A percentile compares a stretch with the other conserved stretches of the same genome.
Evolutionary conservation across 192 early-diverging fungal species (phyloP).

Genomic region (Gryganskiella cystojenkinii): DNA sequence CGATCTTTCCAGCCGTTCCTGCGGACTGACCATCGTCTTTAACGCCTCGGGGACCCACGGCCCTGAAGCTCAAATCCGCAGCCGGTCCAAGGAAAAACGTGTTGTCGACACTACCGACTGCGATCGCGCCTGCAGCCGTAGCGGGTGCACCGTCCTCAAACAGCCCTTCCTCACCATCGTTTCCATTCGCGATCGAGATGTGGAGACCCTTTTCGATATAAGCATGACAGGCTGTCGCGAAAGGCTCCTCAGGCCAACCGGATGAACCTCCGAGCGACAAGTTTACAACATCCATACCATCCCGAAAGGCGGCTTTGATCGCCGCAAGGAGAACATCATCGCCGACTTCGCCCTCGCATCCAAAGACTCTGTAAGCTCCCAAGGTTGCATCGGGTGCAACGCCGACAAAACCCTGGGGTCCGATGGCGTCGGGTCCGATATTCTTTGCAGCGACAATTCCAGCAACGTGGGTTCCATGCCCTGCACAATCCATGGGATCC

Average conservation of each 20-base stretch:
- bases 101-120: slow-evolving; percentile 61
- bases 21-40: neutral
- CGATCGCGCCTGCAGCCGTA: slow-evolving; percentile 50
- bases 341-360: slow-evolving; percentile 73
- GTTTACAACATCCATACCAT: slow-evolving; percentile 85
- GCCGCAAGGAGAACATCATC: slow-evolving; percentile 82
- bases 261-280: slow-evolving; percentile 79
- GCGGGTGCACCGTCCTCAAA: slow-evolving; percentile 41
- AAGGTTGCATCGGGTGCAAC: slow-evolving; percentile 88
- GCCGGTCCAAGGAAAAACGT: slow-evolving; percentile 38
- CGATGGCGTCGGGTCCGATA: slow-evolving; percentile 54
- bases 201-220: slow-evolving; percentile 58
- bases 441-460: slow-evolving; percentile 80
- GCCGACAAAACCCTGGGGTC: slow-evolving; percentile 65
- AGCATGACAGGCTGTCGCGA: slow-evolving; percentile 64
- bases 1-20: slow-evolving; percentile 13
- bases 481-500: slow-evolving; percentile 71
- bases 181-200: slow-evolving; percentile 73
- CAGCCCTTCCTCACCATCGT: slow-evolving; percentile 66
- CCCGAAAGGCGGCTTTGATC: slow-evolving; percentile 72
- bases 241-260: slow-evolving; percentile 68
- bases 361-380: slow-evolving; percentile 84
- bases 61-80: slow-evolving; percentile 9
- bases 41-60: slow-evolving; percentile 1
- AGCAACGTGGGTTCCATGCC: slow-evolving; percentile 73